phyloP scores from a whole-genome alignment of 345 rosid genomes.

The Clausena lansium region DNA sequence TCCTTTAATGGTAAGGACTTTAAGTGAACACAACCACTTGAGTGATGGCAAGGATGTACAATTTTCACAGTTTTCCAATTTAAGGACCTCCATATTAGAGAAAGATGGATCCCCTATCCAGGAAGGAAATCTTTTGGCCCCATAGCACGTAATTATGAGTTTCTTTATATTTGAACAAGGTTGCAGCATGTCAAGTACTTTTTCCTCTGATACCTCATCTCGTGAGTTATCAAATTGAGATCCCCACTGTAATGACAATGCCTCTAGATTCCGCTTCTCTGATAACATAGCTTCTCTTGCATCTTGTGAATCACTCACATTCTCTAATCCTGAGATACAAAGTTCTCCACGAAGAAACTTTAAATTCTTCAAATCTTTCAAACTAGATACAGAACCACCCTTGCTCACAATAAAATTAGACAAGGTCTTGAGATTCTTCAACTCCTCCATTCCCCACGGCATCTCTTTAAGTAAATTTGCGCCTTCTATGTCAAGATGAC shows the following conservation, averaged over 20 bases:
- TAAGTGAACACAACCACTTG: neutral
- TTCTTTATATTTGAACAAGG: neutral
- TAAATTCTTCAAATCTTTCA: slow-evolving; percentile 24
- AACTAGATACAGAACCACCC: neutral
- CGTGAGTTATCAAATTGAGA: neutral
- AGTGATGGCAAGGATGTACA: neutral
- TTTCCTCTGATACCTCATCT: neutral
- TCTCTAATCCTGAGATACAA: slow-evolving; percentile 12
- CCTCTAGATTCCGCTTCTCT: neutral
- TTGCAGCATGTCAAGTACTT: neutral
- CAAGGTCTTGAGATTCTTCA: slow-evolving; percentile 16
- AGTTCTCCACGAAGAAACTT: slow-evolving; percentile 26
- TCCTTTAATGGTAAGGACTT: neutral
- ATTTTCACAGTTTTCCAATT: neutral
- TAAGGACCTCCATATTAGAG: neutral
- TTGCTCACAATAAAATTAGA: slow-evolving; percentile 26
- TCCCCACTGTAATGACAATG: neutral
- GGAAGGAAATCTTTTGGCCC: neutral
- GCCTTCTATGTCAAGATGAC: slow-evolving; percentile 24
- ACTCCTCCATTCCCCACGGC: slow-evolving; percentile 10
- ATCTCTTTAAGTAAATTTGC: slow-evolving; percentile 17
- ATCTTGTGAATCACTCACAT: neutral
- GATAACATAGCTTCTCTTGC: neutral
- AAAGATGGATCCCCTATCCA: neutral
- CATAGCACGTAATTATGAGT: neutral